Evolutionary conservation across 768 basidiomycete species (phyloP).

Genomic region (Russula griseocarnosa): DNA sequence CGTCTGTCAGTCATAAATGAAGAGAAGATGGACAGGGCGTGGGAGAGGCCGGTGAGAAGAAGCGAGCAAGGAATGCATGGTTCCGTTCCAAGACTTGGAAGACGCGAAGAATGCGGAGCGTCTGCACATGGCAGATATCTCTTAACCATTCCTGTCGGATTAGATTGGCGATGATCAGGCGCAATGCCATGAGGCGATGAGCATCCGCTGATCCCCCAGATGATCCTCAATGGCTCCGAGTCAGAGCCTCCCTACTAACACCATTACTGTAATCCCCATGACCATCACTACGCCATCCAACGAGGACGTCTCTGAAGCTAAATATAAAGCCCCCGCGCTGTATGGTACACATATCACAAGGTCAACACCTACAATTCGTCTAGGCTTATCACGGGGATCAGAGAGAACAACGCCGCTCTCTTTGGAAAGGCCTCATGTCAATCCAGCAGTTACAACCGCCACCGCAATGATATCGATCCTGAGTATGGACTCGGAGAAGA

Average conservation of each 20-base stretch:
- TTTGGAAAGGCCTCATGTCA: too few species aligned
- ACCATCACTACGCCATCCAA: background rate
- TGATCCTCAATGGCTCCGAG: background rate
- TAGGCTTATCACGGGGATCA: too few species aligned
- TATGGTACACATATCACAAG: too few species aligned
- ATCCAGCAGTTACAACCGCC: too few species aligned
- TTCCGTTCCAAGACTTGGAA: background rate
- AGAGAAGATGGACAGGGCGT: background rate
- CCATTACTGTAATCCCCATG: background rate
- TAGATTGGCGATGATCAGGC: background rate
- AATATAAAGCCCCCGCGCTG: too few species aligned
- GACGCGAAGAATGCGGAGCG: background rate
- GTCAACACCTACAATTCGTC: too few species aligned
- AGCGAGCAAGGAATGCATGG: too few species aligned
- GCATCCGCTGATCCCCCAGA: background rate
- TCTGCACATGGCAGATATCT: background rate
- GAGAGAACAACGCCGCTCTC: too few species aligned
- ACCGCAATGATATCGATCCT: too few species aligned
- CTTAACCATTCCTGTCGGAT: background rate
- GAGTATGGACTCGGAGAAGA: too few species aligned
- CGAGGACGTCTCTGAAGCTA: background rate
- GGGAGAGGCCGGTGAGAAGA: background rate
- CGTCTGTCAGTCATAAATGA: background rate
- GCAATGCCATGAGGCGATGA: background rate
- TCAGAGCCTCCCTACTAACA: background rate